Evolutionary conservation across 441 rosid genomes (phyloP).

Genomic region (Geranium incanum): DNA sequence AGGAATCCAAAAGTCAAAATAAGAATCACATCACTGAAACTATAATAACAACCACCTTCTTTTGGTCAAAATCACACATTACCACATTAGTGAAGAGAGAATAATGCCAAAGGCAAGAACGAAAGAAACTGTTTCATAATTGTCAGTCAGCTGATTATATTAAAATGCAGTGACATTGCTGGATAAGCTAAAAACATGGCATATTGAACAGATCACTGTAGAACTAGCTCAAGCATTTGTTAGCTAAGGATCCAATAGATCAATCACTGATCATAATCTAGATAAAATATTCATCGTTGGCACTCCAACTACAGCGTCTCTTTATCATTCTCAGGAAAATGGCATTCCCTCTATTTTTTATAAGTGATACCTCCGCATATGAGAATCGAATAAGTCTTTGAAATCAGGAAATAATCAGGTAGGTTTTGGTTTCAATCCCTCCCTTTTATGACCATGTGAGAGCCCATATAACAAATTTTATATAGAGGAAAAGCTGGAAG

Average conservation of each 20-base stretch:
- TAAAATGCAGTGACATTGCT: no score
- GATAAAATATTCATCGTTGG: no score
- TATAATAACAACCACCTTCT: background rate
- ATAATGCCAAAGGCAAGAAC: background rate
- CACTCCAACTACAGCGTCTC: no score
- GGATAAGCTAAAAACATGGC: no score
- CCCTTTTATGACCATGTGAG: background rate
- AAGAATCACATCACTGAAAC: background rate
- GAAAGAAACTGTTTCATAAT: background rate
- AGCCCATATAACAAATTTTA: conserved; percentile 3
- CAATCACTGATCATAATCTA: no score
- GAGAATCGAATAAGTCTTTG: background rate
- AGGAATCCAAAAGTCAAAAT: background rate
- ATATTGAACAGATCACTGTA: no score
- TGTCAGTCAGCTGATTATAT: no score
- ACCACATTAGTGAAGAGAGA: background rate
- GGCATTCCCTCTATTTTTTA: no score
- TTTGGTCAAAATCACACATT: background rate
- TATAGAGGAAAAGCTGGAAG: background rate
- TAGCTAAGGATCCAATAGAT: no score
- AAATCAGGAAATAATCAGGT: background rate
- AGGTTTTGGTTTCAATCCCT: background rate
- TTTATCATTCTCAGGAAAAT: no score
- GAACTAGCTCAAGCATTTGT: no score
- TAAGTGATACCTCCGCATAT: background rate